Evolutionary conservation across 2,329 filamentous ascomycete species (phyloP).

Genomic region (Epichloe sp.): DNA sequence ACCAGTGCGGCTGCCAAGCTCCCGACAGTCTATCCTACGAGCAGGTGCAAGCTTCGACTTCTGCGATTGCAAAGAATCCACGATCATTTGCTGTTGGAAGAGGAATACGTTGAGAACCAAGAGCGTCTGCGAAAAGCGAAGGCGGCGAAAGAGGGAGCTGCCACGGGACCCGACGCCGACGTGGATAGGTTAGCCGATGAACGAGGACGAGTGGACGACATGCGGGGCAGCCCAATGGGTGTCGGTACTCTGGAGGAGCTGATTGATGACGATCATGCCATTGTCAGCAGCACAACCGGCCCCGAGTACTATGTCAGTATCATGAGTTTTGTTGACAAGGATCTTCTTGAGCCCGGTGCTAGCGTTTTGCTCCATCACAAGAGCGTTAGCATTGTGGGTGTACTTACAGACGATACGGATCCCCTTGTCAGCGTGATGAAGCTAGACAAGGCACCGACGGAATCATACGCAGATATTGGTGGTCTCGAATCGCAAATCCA

Average conservation of each 20-base stretch:
- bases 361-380: constrained; percentile 96
- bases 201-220: constrained; percentile 88
- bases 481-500: constrained; percentile 92
- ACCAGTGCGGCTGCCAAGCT: constrained; percentile 93
- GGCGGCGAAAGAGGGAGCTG: constrained; percentile 56
- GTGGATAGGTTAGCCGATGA: constrained; percentile 85
- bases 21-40: constrained; percentile 84
- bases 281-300: constrained; percentile 92
- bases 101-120: constrained; percentile 98
- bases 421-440: constrained; percentile 98
- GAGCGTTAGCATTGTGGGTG: constrained; percentile 93
- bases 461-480: constrained; percentile 97
- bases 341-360: constrained; percentile 88
- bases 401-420: constrained; percentile 91
- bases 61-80: constrained; percentile 98
- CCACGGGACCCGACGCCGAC: constrained; percentile 57
- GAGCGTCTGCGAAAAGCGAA: constrained; percentile 90
- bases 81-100: constrained; percentile 90
- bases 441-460: constrained; percentile 93
- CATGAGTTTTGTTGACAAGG: constrained; percentile 99
- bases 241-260: constrained; percentile 96
- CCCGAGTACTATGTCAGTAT: constrained; percentile 99
- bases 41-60: constrained; percentile 92
- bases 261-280: constrained; percentile 98
- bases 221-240: constrained; percentile 97